phyloP scores from a whole-genome alignment of 2,329 filamentous ascomycete species.

The Penicillium sp. region DNA sequence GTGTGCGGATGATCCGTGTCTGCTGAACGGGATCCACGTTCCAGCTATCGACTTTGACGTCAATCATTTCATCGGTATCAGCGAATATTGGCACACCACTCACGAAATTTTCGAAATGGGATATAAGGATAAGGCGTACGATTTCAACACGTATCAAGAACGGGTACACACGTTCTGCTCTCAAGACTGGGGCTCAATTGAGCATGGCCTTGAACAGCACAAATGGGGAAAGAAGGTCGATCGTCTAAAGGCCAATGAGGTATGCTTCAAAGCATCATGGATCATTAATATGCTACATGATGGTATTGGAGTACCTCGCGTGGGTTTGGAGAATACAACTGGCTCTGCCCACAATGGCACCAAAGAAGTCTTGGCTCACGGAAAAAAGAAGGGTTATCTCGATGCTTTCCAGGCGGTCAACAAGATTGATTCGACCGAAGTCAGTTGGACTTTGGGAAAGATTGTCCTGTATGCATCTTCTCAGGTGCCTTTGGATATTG shows the following conservation, averaged over 20 bases:
- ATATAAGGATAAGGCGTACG: conserved; percentile 76
- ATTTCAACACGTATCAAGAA: conserved; percentile 84
- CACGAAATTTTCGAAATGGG: conserved; percentile 85
- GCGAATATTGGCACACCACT: conserved; percentile 98
- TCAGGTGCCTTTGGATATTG: conserved; percentile 68
- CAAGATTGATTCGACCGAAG: conserved; percentile 85
- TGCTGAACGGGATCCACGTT: conserved; percentile 87
- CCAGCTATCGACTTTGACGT: conserved; percentile 95
- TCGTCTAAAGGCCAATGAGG: conserved; percentile 71
- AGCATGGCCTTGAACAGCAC: conserved; percentile 61
- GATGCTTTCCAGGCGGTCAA: conserved; percentile 91
- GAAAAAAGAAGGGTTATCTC: conserved; percentile 71
- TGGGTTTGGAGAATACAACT: conserved; percentile 68
- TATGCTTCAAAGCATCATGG: conserved; percentile 98
- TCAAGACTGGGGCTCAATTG: conserved; percentile 76
- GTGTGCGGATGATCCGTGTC: conserved; percentile 78
- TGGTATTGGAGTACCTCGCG: conserved; percentile 86
- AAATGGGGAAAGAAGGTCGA: conserved; percentile 76
- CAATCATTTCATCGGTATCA: conserved; percentile 96
- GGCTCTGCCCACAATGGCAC: conserved; percentile 65
- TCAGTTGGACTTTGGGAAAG: conserved; percentile 96
- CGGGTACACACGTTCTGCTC: conserved; percentile 82
- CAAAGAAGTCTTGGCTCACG: conserved; percentile 65
- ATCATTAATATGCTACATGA: conserved; percentile 95
- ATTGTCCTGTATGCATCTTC: conserved; percentile 94